Conservation (phyloP, 805 yeast genomes). For the Spencermartinsiella europaea region DNA sequence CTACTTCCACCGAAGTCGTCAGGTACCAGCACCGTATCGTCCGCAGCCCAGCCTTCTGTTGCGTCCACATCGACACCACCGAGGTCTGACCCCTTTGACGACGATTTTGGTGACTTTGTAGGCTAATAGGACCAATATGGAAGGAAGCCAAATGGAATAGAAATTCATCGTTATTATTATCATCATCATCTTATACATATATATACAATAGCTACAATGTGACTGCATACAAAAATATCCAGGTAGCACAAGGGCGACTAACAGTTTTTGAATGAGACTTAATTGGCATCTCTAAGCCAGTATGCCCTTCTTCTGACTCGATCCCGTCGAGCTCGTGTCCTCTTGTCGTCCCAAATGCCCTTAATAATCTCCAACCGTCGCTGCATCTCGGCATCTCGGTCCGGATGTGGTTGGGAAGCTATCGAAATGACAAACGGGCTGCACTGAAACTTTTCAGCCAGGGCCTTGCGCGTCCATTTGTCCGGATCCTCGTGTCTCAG, state of each 20-base stretch:
- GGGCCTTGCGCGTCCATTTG: constrained; percentile 54
- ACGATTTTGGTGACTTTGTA: constrained; percentile 35
- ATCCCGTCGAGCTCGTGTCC: constrained; percentile 48
- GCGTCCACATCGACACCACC: constrained; percentile 5
- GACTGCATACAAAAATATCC: too few relatives aligned
- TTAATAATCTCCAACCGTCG: constrained; percentile 42
- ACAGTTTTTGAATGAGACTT: too few relatives aligned
- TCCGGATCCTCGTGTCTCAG: constrained; percentile 56
- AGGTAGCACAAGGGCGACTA: too few relatives aligned
- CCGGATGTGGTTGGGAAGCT: constrained; percentile 38
- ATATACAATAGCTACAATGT: neutral
- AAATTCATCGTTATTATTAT: neutral
- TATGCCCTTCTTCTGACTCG: constrained; percentile 51
- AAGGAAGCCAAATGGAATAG: too few relatives aligned
- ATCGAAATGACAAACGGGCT: constrained; percentile 50
- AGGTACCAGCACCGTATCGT: neutral
- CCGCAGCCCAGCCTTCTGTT: neutral
- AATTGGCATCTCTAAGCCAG: constrained; percentile 59
- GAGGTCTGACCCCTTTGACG: constrained; percentile 21
- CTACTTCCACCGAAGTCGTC: constrained; percentile 28
- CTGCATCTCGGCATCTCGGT: constrained; percentile 42
- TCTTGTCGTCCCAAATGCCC: constrained; percentile 45
- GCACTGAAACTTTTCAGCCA: constrained; percentile 56
- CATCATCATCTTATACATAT: neutral
- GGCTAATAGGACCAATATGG: constrained; percentile 8